Evolutionary conservation across 495 filamentous ascomycete species (phyloP).

Genomic region (Daldinia concentrica): DNA sequence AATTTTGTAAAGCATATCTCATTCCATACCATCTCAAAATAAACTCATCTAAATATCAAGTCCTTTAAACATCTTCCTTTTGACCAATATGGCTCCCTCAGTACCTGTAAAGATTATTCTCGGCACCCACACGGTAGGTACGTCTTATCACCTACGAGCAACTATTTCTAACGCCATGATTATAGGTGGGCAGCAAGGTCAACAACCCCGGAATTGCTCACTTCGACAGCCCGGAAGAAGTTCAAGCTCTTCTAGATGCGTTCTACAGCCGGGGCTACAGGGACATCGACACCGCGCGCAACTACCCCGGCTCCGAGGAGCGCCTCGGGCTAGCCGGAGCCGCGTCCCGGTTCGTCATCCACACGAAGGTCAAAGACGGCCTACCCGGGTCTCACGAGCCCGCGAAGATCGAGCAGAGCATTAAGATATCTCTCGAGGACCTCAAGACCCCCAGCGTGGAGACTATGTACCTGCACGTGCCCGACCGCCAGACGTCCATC

Average conservation of each 20-base stretch:
- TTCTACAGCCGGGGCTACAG: not conserved
- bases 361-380: not conserved
- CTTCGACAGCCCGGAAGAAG: not conserved
- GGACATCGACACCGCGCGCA: not conserved
- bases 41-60: not conserved
- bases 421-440: not conserved
- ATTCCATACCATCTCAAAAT: not conserved
- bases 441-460: not conserved
- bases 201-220: not conserved
- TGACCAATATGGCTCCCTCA: not conserved
- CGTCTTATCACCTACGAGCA: not conserved
- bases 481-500: constrained; percentile 55
- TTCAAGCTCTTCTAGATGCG: not conserved
- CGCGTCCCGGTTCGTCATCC: not conserved
- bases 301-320: not conserved
- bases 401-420: not conserved
- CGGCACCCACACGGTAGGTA: not conserved
- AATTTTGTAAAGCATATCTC: not conserved
- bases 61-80: not conserved
- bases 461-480: constrained; percentile 54
- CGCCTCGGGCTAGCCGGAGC: not conserved
- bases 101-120: not conserved
- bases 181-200: not conserved
- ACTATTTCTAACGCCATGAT: not conserved
- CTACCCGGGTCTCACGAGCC: not conserved